Conservation (phyloP, 176 grass and related monocot genomes). For the Carex cristatella region DNA sequence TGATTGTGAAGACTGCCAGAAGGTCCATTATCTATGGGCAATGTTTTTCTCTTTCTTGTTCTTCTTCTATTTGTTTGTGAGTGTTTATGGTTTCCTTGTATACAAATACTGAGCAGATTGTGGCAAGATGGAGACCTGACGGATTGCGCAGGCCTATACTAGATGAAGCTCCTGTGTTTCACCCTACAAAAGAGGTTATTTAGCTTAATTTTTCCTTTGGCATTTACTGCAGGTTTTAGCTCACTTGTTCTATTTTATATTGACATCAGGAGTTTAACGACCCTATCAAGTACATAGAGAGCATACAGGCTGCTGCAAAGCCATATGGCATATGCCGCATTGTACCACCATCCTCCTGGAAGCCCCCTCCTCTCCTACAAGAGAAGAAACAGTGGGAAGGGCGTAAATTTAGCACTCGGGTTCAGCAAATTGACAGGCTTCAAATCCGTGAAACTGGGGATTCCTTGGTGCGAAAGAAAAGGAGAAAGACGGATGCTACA, state of each 20-base stretch:
- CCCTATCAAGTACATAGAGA: constrained; percentile 80
- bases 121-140: constrained; percentile 73
- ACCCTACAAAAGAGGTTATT: constrained; percentile 20
- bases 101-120: constrained; percentile 37
- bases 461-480: constrained; percentile 41
- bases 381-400: constrained; percentile 56
- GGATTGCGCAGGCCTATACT: constrained; percentile 51
- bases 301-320: constrained; percentile 52
- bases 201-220: neutral
- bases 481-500: constrained; percentile 34
- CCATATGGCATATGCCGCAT: constrained; percentile 91
- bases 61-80: neutral
- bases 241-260: neutral
- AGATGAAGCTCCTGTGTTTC: constrained; percentile 56
- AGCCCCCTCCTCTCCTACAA: constrained; percentile 67
- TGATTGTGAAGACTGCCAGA: constrained; percentile 60
- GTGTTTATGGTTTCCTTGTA: constrained; percentile 8
- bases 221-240: neutral
- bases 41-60: neutral
- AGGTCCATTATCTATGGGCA: constrained; percentile 29
- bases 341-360: constrained; percentile 92
- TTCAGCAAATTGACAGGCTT: constrained; percentile 82
- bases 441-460: constrained; percentile 61
- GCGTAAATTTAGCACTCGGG: constrained; percentile 70
- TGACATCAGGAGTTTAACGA: constrained; percentile 68